Evolutionary conservation across 2,329 filamentous ascomycete species (phyloP), one percentile per base, ranked within the genome.

Genomic region (Acarospora socialis): DNA sequence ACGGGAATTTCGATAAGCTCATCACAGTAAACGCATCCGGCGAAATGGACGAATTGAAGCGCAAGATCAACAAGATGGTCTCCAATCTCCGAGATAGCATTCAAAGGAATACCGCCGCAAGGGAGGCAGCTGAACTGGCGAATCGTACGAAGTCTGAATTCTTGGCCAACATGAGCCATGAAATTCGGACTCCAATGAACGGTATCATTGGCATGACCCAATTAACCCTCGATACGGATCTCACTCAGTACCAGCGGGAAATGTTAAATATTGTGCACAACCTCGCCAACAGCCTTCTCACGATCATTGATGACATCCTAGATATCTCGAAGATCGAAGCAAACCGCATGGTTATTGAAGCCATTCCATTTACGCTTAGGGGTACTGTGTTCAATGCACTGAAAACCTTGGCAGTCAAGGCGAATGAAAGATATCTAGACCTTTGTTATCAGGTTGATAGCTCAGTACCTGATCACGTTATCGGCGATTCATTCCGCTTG

Each of bases 21-120:
- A 87, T 98, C 53, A 92, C 90, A 28, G 87, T 98, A 12, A 86
- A 94, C 55, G 90, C 90, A 13, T 94, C 87, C 8, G 90, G 90
- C 42, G 90, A 98, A 57, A 95, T 98, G 90, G 90, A 95, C 57
- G 87, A 95, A 56, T 68, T 98, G 46, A 98, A 98, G 61, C 77
- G 86, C 48, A 95, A 95, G 66, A 95, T 98, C 68, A 98, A 95
- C 54, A 82, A 92, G 62, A 98, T 98, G 90, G 86, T 95, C 32
- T 90, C 81, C 52, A 93, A 92, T 52, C 62, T 98, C 40, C 69
- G 87, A 45, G 90, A 95, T 58, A 92, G 81, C 66, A 94, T 98
- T 45, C 86, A 95, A 55, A 76, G 84, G 53, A 98, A 95, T 54
- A 94, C 86, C 3, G 82, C 86, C 43, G 90, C 90, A 35, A 80